Base-by-base conservation (phyloP, 2,329 filamentous ascomycete species). In the Ceratocystis cacaofunesta region DNA sequence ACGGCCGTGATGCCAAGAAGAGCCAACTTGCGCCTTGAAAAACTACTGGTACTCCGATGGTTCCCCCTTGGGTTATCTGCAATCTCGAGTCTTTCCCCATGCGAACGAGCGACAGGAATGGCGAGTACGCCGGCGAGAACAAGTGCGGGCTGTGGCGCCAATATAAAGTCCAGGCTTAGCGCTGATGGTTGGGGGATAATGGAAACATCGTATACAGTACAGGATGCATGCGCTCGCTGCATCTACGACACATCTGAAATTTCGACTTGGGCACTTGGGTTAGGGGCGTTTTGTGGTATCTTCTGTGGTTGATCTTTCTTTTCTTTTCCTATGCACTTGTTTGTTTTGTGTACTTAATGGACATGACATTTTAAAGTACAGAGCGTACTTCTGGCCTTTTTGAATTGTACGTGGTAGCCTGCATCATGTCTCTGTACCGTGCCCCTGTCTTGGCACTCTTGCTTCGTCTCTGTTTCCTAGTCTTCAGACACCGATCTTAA, bases 1-100 rank as follows among this genome's bases (percentile, higher is more conserved):
- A 85, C 68, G 82, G 82, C 66, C 81, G 82, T 72, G 83, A 83
- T 75, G 80, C 82, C 73, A 84, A 84, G 79, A 85, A 85, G 77
- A 77, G 78, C 69, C 74, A 77, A 68, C 72, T 79, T 63, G 69
- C 69, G 64, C 70, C 70, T 41, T 71, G 68, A 30, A 58, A 30
- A 32, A 6, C 8, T 36, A 36, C 32, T 36, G 32, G 12, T 36
- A 12, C 32, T 36, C 32, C 8, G 32, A 36, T 36, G 32, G 10
- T 36, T 4, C 52, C 28, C 28, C 12, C 52, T 58, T 10, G 28
- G 52, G 28, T 15, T 22, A 32, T 62, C 22, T 5, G 25, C 17
- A 25, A 32, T 36, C 36, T 36, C 61, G 25, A 46, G 50, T 62
- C 46, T 10, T 36, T 28, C n/a, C 43, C 25, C 25, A 3, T 12